Evolutionary conservation across 768 basidiomycete species (phyloP), one percentile per base, ranked within the genome.

Genomic region (Symmetrospora coprosmae): DNA sequence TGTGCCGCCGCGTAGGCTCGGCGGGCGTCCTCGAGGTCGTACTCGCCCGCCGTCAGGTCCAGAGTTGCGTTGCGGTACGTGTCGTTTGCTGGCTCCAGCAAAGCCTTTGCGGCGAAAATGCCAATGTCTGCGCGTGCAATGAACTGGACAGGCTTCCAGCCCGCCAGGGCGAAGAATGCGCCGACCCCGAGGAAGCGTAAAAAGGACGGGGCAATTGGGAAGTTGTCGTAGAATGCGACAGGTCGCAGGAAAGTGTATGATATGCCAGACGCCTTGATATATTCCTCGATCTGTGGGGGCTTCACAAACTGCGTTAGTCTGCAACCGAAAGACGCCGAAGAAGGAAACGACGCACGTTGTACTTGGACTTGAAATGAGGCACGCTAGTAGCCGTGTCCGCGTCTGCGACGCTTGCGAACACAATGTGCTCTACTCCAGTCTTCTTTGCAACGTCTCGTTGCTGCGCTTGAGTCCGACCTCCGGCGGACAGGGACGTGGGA

Each of bases 321-420:
- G 48, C 41, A 34, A 14, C 16, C 13, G 25, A 46, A 19, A 14
- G 3, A 35, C 25, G 2, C 39, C 30, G 16, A 4, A n/a, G 28
- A 8, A 19, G n/a, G 14, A 19, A 2, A 47, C 34, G 9, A 66
- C 61, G 28, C 63, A 65, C 60, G 52, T 64, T 30, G 28, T 27
- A 52, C 43, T 71, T 71, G 27, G 68, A 67, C 41, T 65, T 50
- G 45, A 69, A 71, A 52, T 71, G 71, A 1, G 71, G 71, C 2
- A 71, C 65, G 37, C 30, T 50, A 9, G 56, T 60, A 0, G 63
- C 61, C 16, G 51, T 58, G 16, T 68, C 67, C 4, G 67, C 71
- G n/a, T 48, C 48, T 1, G 49, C 52, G 25, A 69, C 71, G 35
- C 63, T 63, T 0, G 67, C 60, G 62, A 67, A 71, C 33, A 71